Evolutionary conservation across 2,329 filamentous ascomycete species (phyloP).

Genomic region (Nannizziopsis arthrosporioides): DNA sequence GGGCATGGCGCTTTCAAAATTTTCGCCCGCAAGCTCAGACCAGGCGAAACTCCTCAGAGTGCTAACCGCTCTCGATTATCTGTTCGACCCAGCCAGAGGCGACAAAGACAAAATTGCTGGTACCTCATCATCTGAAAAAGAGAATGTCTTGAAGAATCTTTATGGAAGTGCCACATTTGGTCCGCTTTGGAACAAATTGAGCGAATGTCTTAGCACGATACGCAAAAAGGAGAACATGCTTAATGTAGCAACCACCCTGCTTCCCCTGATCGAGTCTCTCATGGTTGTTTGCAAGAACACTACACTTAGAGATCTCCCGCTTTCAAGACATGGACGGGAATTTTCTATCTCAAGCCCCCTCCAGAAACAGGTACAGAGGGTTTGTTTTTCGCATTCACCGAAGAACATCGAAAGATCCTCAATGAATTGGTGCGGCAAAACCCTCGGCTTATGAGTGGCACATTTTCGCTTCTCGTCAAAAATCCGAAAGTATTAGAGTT

Average conservation of each 20-base stretch:
- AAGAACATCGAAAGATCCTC: slow-evolving; percentile 92
- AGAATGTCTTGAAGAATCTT: slow-evolving; percentile 72
- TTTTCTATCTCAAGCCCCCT: slow-evolving; percentile 59
- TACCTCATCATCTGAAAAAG: slow-evolving; percentile 53
- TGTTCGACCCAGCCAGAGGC: slow-evolving; percentile 72
- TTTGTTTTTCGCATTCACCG: slow-evolving; percentile 93
- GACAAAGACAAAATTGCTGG: slow-evolving; percentile 43
- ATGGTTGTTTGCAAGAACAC: slow-evolving; percentile 99
- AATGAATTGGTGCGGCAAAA: slow-evolving; percentile 97
- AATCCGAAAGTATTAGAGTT: slow-evolving; percentile 98
- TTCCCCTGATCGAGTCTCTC: slow-evolving; percentile 86
- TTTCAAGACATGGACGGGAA: slow-evolving; percentile 48
- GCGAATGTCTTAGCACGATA: slow-evolving; percentile 76
- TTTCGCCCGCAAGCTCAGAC: slow-evolving; percentile 89
- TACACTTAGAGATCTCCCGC: slow-evolving; percentile 56
- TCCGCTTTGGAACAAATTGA: slow-evolving; percentile 82
- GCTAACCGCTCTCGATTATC: slow-evolving; percentile 83
- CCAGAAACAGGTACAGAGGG: slow-evolving; percentile 74
- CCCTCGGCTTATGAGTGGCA: slow-evolving; percentile 96
- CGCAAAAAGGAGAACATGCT: slow-evolving; percentile 89
- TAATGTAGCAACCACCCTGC: slow-evolving; percentile 87
- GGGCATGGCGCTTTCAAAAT: slow-evolving; percentile 83
- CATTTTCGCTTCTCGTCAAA: slow-evolving; percentile 89
- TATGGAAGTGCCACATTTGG: slow-evolving; percentile 88
- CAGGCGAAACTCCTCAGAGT: slow-evolving; percentile 92